Conservation (phyloP, 169 alveolate species). For the Cyclospora cayetanensis region DNA sequence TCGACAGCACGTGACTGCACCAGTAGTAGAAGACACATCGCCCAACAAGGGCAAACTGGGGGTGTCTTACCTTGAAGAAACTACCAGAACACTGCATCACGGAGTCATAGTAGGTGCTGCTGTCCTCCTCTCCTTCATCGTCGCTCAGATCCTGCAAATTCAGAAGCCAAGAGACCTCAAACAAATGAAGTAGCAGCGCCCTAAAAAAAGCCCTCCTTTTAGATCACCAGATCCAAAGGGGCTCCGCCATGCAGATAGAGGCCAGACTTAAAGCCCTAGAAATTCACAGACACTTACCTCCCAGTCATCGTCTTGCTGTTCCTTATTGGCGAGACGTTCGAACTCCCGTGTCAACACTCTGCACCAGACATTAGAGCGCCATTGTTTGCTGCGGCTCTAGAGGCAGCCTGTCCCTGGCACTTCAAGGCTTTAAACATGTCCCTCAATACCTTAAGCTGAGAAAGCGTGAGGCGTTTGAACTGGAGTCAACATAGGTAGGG, state of each 20-base stretch:
- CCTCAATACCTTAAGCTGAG: neutral
- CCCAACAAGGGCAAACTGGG: no score
- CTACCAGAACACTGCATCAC: conserved; percentile 66
- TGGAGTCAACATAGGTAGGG: neutral
- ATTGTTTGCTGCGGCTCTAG: no score
- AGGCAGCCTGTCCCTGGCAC: no score
- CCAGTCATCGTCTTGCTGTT: conserved; percentile 65
- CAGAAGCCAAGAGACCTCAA: neutral
- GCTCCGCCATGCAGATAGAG: no score
- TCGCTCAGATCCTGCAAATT: conserved; percentile 56
- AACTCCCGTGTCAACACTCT: conserved; percentile 54
- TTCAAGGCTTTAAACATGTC: no score
- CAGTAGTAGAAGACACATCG: no score
- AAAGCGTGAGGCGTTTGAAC: neutral
- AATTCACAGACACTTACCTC: conserved; percentile 58
- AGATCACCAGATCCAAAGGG: no score
- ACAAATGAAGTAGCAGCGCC: no score
- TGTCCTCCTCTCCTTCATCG: conserved; percentile 31
- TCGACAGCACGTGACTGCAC: no score
- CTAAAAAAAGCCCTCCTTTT: no score
- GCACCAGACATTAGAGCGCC: neutral
- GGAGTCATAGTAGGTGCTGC: conserved; percentile 66
- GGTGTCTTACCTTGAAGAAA: conserved; percentile 66
- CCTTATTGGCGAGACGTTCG: conserved; percentile 56
- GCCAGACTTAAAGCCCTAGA: no score